A percentile compares a stretch with the other conserved stretches of the same genome.
Conservation (phyloP, 352 stramenopile genomes). For the Pelagophyceae sp. region DNA sequence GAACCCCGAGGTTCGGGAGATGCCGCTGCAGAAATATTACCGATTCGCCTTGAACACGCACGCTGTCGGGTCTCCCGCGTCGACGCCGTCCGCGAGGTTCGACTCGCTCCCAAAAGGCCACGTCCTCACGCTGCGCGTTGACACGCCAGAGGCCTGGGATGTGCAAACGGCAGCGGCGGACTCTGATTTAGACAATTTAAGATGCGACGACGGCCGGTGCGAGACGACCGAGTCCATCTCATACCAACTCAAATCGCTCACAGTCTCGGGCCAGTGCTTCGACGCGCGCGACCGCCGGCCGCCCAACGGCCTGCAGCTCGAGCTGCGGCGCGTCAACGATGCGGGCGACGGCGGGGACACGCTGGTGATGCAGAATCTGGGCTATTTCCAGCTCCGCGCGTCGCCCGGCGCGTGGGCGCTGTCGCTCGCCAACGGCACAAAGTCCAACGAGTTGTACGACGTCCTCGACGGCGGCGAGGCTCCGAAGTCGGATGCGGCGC, state of each 20-base stretch:
- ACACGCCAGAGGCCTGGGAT: conserved; percentile 81
- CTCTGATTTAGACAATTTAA: conserved; percentile 82
- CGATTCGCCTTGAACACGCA: conserved; percentile 65
- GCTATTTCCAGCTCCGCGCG: conserved; percentile 97
- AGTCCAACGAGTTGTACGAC: conserved; percentile 59
- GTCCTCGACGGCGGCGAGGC: conserved; percentile 44
- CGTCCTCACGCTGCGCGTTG: conserved; percentile 81
- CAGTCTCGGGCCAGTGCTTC: conserved; percentile 77
- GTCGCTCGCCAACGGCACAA: conserved; percentile 58
- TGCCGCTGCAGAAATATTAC: conserved; percentile 83
- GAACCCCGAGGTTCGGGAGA: conserved; percentile 58
- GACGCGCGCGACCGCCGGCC: conserved; percentile 41
- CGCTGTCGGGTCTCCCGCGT: conserved; percentile 38
- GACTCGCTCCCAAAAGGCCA: conserved; percentile 62
- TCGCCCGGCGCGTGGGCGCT: conserved; percentile 87
- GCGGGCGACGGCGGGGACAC: conserved; percentile 61
- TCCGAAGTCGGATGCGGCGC: neutral
- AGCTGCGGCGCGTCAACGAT: no score
- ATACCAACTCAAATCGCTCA: conserved; percentile 73
- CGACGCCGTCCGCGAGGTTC: conserved; percentile 51
- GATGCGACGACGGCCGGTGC: conserved; percentile 22
- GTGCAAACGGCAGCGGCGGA: conserved; percentile 61
- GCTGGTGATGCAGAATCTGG: conserved; percentile 98
- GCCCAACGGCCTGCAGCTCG: conserved; percentile 77
- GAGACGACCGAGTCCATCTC: conserved; percentile 28